Percentiles rank a stretch among this genome's conserved stretches.
These are phyloP conservation scores for Carex scoparia DNA, from an alignment of 176 grass and related monocot genomes.

Conservation along the genomic window DNA sequence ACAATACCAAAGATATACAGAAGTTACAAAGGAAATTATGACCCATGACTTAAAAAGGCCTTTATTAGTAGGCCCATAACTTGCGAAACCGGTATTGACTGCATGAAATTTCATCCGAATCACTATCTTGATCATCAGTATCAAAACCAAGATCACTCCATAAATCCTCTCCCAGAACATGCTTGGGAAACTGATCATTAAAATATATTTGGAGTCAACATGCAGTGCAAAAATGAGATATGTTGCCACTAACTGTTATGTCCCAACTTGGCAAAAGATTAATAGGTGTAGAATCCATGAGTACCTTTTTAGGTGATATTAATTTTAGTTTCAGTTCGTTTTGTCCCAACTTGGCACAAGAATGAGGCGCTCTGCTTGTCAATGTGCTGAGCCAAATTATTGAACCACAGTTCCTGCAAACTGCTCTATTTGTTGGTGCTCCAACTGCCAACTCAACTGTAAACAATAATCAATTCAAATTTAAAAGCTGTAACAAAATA, in stretches of 20 bases:
- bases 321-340: slow-evolving; percentile 41
- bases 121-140: slow-evolving; percentile 5
- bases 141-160: background rate
- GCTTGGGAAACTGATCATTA: slow-evolving; percentile 1
- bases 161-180: background rate
- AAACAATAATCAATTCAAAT: slow-evolving; percentile 18
- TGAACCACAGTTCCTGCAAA: slow-evolving; percentile 49
- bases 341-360: slow-evolving; percentile 35
- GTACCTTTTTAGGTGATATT: slow-evolving; percentile 58
- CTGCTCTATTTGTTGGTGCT: slow-evolving; percentile 48
- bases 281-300: background rate
- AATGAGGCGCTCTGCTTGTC: slow-evolving; percentile 37
- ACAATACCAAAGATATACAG: background rate
- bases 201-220: background rate
- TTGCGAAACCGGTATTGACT: background rate
- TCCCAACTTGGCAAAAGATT: no score
- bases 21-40: background rate
- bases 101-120: slow-evolving; percentile 7
- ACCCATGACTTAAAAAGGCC: background rate
- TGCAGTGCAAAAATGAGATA: background rate
- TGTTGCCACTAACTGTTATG: background rate
- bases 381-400: slow-evolving; percentile 74
- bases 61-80: slow-evolving; percentile 2
- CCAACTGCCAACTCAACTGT: slow-evolving; percentile 22
- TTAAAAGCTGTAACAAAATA: background rate